A percentile compares a stretch with the other conserved stretches of the same genome.
phyloP scores from a whole-genome alignment of 768 basidiomycete species.

The Cystofilobasidium macerans region DNA sequence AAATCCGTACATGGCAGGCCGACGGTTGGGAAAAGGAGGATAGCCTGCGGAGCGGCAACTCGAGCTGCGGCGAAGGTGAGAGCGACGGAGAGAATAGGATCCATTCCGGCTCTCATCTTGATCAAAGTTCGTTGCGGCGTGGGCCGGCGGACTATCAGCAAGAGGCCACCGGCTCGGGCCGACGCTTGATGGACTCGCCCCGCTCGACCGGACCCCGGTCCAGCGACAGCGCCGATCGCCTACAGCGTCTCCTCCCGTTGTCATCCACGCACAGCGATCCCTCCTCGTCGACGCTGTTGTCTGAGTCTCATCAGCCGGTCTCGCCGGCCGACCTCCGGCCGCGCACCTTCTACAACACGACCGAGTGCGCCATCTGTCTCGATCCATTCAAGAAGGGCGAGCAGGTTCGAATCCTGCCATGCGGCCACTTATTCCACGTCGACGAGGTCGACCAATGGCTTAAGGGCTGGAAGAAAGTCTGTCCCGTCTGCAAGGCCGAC shows the following conservation, averaged over 20 bases:
- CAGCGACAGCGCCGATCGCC: slow-evolving; percentile 29
- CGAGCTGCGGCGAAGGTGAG: slow-evolving; percentile 25
- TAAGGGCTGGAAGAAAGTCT: slow-evolving; percentile 82
- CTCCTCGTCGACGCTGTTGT: not conserved
- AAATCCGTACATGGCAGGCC: slow-evolving; percentile 64
- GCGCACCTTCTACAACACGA: slow-evolving; percentile 13
- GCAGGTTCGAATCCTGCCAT: slow-evolving; percentile 79
- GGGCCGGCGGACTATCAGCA: not conserved
- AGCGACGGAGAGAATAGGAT: slow-evolving; percentile 27
- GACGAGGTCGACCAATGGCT: slow-evolving; percentile 87
- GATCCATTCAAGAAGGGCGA: slow-evolving; percentile 78
- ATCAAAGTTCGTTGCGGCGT: no score
- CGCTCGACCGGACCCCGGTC: not conserved
- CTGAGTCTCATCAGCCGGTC: no score
- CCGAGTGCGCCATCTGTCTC: slow-evolving; percentile 87
- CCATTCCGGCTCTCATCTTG: no score
- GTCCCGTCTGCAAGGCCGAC: slow-evolving; percentile 84
- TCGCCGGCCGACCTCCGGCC: slow-evolving; percentile 8
- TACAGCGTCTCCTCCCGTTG: slow-evolving; percentile 24
- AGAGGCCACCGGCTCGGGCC: slow-evolving; percentile 2
- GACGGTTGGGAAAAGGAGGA: slow-evolving; percentile 26
- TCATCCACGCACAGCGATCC: not conserved
- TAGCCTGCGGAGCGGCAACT: not conserved
- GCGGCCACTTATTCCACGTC: slow-evolving; percentile 89
- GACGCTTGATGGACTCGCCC: not conserved